Evolutionary conservation across 1,284 basidiomycete species (phyloP).

Genomic region (Cutaneotrichosporon sp.): DNA sequence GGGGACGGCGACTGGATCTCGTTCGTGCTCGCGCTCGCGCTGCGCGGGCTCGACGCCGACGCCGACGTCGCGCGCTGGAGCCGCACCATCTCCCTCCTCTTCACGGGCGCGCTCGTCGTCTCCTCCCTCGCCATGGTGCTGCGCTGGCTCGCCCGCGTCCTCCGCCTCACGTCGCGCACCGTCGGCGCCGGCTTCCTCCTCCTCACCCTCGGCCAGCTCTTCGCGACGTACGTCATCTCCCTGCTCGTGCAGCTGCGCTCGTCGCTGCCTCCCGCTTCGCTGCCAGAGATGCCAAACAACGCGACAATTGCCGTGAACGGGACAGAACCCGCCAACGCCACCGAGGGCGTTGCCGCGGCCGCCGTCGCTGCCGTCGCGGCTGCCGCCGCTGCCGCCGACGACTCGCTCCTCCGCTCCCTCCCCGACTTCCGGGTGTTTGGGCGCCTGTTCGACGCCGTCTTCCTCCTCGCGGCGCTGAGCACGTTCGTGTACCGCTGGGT

Average conservation of each 20-base stretch:
- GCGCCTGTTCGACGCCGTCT: conserved; percentile 51
- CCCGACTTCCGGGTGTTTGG: conserved; percentile 54
- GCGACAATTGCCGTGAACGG: background rate
- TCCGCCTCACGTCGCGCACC: conserved; percentile 49
- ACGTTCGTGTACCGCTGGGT: conserved; percentile 46
- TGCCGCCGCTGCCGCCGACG: conserved; percentile 17
- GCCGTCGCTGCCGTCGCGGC: background rate
- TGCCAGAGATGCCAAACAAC: background rate
- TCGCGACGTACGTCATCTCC: conserved; percentile 53
- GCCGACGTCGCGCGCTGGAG: conserved; percentile 49
- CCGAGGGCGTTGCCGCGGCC: background rate
- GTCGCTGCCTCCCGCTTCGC: background rate
- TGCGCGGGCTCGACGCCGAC: conserved; percentile 44
- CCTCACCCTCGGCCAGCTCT: conserved; percentile 50
- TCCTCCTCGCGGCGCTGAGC: conserved; percentile 44
- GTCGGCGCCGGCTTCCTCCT: conserved; percentile 53
- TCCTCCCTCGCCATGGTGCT: conserved; percentile 51
- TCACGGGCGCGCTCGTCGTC: conserved; percentile 50
- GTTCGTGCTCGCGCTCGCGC: conserved; percentile 46
- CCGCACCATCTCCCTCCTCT: conserved; percentile 49
- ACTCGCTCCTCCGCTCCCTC: conserved; percentile 44
- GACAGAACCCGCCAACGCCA: background rate
- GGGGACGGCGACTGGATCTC: conserved; percentile 55
- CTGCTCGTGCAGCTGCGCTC: conserved; percentile 48
- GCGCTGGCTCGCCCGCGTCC: conserved; percentile 47